Base-by-base conservation (phyloP, 306 rosid species). In the Rubus idaeus region DNA sequence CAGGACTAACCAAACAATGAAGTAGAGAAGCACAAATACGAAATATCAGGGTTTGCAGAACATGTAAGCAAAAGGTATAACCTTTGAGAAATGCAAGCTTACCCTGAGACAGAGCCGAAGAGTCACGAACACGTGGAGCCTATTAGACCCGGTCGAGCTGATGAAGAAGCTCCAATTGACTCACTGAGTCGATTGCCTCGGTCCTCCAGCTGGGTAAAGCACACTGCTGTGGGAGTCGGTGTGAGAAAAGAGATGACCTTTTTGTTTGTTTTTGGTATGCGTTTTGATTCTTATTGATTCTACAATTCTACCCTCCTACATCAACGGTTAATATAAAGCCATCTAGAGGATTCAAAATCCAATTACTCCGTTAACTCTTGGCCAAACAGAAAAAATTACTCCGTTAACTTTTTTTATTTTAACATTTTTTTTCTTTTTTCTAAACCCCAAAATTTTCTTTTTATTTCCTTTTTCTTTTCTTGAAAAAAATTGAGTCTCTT, bases 1-100 rank as follows among this genome's bases (percentile, higher is more conserved):
- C 58, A 46, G 52, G 18, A 45, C 37, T 1, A n/a, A 46, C 58
- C 65, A 7, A 71, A 55, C 21, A 46, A 72, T 8, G 1, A 41
- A 42, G 9, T 42, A 73, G 42, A 14, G 10, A 73, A 73, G 14
- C 23, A 23, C 37, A 55, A n/a, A 56, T 14, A 56, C 3, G 35
- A 51, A 8, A 51, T 30, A 50, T 71, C 39, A 18, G 50, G 76
- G 63, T 71, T 53, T 72, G 42, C 37, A 56, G 21, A 39, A 72
- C 10, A 5, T 70, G 14, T 5, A 72, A 56, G 40, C 35, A 56
- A 17, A 39, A 64, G 69, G 23, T 16, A 5, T 7, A 39, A 39
- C 23, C 69, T 64, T 63, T 63, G 12, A 37, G 20, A 62, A 13
- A 30, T 3, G 11, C n/a, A 62, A 62, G 68, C 21, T 63, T 61